Evolutionary conservation across 177 flowering plant species (phyloP), one percentile per base, ranked within the genome.

Genomic region (Vitis hybrid): DNA sequence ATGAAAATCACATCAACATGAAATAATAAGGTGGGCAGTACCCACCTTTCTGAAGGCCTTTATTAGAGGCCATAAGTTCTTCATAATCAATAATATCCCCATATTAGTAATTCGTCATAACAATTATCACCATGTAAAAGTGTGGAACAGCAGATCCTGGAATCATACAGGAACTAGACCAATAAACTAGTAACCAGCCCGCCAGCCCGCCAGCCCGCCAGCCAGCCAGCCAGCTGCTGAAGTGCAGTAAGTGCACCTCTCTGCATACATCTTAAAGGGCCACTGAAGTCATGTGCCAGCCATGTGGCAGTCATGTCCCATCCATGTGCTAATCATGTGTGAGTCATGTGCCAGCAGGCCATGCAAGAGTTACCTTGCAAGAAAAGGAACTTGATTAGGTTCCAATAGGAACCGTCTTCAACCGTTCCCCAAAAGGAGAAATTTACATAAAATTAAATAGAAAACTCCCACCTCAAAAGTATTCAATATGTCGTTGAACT

Each of bases 391-490:
- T 30, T 51, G 17, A 15, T 56, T 32, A 30, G 64, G 50, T 61
- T 2, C 48, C 19, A 34, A 18, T 15, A 4, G 6, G 34, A n/a
- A 8, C 11, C 48, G 34, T 2, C 1, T 34, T 7, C 1, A 51
- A 64, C 6, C 57, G 23, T 39, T 65, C 59, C 57, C 54, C 10
- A 18, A 2, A n/a, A 14, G 49, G 23, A 62, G 3, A 8, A 71
- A 11, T 34, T 21, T 17, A 30, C 17, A 32, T 12, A 59, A 26
- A 61, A 17, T 60, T 19, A 18, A 51, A 64, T 48, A 69, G n/a
- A 72, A 65, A 9, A 9, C 49, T 34, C 64, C 32, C 59, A 93
- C 98, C 98, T 92, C 93, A 79, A 94, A 94, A 74, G 75, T 52
- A 49, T 78, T 87, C 77, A 92, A 76, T 59, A 92, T 87, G 60